A percentile compares a stretch with the other conserved stretches of the same genome.
These are phyloP conservation scores for Protomyces inundatus DNA, from an alignment of 1,139 yeast species.

Conservation along the genomic window DNA sequence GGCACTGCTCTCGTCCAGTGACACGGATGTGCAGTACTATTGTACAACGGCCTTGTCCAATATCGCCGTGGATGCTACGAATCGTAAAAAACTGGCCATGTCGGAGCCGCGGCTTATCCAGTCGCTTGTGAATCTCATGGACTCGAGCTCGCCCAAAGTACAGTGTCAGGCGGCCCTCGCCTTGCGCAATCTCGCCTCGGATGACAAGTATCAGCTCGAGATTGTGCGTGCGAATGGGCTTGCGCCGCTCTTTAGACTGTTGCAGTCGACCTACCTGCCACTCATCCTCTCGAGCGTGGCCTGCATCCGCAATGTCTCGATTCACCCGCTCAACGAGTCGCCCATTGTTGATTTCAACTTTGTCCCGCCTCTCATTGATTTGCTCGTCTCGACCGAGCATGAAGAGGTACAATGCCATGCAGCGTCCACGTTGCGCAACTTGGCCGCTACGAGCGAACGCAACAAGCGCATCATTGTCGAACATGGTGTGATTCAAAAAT, in stretches of 20 bases:
- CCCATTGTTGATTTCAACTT: constrained; percentile 94
- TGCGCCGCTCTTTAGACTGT: constrained; percentile 79
- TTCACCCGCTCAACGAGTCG: constrained; percentile 93
- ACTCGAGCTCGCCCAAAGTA: constrained; percentile 77
- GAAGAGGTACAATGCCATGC: constrained; percentile 98
- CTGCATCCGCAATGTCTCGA: constrained; percentile 91
- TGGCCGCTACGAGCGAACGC: constrained; percentile 92
- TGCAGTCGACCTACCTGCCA: constrained; percentile 88
- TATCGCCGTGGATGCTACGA: constrained; percentile 91
- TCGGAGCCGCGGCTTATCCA: constrained; percentile 92
- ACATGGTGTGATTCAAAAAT: constrained; percentile 92
- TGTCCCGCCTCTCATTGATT: constrained; percentile 76
- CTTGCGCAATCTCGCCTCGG: constrained; percentile 89
- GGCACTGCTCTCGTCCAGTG: constrained; percentile 76
- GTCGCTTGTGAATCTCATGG: constrained; percentile 86
- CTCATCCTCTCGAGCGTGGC: constrained; percentile 95
- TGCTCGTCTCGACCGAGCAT: constrained; percentile 77
- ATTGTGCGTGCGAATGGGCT: constrained; percentile 93
- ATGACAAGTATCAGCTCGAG: constrained; percentile 81
- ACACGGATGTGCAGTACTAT: constrained; percentile 95
- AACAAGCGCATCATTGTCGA: constrained; percentile 87
- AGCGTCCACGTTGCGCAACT: constrained; percentile 86
- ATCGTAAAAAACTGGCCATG: constrained; percentile 79
- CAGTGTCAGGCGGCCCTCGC: constrained; percentile 98
- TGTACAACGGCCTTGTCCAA: constrained; percentile 96